Evolutionary conservation across 2,329 filamentous ascomycete species (phyloP).

Genomic region (Cladosporium halotolerans): DNA sequence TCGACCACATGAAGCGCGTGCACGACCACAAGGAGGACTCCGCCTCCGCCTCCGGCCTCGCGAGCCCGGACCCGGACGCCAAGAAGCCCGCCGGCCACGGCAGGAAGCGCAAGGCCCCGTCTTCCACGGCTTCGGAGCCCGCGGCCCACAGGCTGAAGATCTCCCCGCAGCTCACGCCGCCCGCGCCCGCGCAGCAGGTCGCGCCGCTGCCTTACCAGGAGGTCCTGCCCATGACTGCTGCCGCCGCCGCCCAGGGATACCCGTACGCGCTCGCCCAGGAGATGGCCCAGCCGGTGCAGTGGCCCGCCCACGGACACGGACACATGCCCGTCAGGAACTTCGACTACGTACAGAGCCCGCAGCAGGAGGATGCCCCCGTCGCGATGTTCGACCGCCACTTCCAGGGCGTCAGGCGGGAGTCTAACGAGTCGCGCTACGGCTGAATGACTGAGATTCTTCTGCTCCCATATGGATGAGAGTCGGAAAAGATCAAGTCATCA

Average conservation of each 20-base stretch:
- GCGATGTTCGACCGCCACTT: constrained; percentile 22
- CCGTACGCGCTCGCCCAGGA: not conserved
- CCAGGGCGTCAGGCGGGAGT: constrained; percentile 21
- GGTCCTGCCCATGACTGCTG: not conserved
- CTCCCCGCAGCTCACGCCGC: constrained; percentile 1
- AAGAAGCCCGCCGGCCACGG: constrained; percentile 23
- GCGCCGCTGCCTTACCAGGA: constrained; percentile 8
- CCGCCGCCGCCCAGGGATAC: not conserved
- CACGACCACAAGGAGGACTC: constrained; percentile 53
- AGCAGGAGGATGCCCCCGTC: constrained; percentile 20
- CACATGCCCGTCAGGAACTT: constrained; percentile 19
- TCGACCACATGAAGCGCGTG: constrained; percentile 95
- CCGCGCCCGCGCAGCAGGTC: constrained; percentile 7
- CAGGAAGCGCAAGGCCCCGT: constrained; percentile 26
- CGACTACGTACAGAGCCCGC: constrained; percentile 21
- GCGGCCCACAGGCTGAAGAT: constrained; percentile 14
- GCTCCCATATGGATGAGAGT: no score
- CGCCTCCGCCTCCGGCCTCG: constrained; percentile 2
- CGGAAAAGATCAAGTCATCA: no score
- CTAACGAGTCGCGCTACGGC: constrained; percentile 22
- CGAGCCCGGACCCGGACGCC: constrained; percentile 10
- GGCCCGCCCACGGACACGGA: no score
- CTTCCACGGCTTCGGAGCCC: constrained; percentile 17
- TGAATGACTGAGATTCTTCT: constrained; percentile 14
- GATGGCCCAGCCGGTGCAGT: no score